Percentiles rank a stretch among this genome's conserved stretches.
These are phyloP conservation scores for Solanum chilense DNA, from an alignment of 257 asterid genomes.

Conservation along the genomic window DNA sequence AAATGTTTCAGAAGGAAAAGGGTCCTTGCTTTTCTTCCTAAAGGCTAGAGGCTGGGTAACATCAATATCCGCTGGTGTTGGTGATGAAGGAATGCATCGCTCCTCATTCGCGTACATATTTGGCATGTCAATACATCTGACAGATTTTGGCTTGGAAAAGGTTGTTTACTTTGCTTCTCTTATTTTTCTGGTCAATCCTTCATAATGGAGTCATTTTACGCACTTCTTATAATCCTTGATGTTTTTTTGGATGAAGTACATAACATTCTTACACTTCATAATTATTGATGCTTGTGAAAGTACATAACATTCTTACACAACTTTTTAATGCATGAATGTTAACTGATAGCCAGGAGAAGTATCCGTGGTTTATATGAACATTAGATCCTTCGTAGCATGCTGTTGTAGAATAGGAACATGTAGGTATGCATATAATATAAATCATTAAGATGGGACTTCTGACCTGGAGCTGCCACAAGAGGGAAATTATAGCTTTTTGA, in stretches of 20 bases:
- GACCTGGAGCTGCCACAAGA: neutral
- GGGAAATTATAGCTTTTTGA: neutral
- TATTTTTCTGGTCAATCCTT: neutral
- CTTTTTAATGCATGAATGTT: neutral
- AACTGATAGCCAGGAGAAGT: neutral
- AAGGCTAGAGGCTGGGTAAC: conserved; percentile 84
- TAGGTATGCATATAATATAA: neutral
- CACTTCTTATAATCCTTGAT: neutral
- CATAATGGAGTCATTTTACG: neutral
- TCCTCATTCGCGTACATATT: conserved; percentile 78
- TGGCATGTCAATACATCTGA: conserved; percentile 86
- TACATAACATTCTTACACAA: neutral
- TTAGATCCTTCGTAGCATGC: neutral
- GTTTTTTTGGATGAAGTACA: neutral
- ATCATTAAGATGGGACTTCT: neutral
- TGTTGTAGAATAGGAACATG: neutral
- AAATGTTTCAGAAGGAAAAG: conserved; percentile 81
- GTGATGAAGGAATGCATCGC: conserved; percentile 85
- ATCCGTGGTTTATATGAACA: neutral
- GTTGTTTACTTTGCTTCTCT: conserved; percentile 15
- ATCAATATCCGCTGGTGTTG: conserved; percentile 91
- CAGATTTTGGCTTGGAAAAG: conserved; percentile 86
- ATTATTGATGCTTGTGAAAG: neutral
- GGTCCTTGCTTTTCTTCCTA: conserved; percentile 77
- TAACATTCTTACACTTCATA: neutral